These are phyloP conservation scores for Diaporthe humulicola DNA, from an alignment of 2,329 filamentous ascomycete species.

Conservation along the genomic window DNA sequence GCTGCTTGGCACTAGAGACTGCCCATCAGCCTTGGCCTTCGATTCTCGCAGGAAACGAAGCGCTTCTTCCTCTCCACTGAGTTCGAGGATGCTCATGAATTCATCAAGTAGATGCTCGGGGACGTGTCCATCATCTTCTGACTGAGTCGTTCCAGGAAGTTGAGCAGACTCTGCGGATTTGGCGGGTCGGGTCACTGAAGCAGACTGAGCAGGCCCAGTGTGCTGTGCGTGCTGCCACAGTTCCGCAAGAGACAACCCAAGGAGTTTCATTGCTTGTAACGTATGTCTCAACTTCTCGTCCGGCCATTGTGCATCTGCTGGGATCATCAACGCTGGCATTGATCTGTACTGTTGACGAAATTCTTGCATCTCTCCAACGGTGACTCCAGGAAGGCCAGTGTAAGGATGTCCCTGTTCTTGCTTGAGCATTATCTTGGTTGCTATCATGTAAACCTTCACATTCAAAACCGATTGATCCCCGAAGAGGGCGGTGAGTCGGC, in stretches of 20 bases:
- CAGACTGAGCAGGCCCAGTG: neutral
- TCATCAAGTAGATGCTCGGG: slow-evolving; percentile 20
- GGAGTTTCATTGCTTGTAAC: neutral
- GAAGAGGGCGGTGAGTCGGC: accelerated
- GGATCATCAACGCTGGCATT: neutral
- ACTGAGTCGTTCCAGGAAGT: neutral
- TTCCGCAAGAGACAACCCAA: neutral
- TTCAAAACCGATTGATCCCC: neutral
- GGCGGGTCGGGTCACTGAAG: neutral
- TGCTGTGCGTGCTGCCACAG: neutral
- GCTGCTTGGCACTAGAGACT: neutral
- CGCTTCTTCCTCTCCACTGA: slow-evolving; percentile 4
- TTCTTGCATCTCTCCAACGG: neutral
- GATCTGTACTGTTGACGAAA: neutral
- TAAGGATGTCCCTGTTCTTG: neutral
- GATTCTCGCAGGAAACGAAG: neutral
- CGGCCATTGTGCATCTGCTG: neutral
- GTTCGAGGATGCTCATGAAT: neutral
- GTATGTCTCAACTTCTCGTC: neutral
- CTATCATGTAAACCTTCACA: neutral
- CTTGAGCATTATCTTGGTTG: neutral
- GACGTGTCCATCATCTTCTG: slow-evolving; percentile 7
- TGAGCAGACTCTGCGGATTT: neutral
- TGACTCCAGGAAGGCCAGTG: neutral
- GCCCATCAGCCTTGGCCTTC: neutral